Evolutionary conservation across 2,329 filamentous ascomycete genomes (phyloP), one percentile per base, ranked within the genome.

Genomic region (Cytospora piceicola): DNA sequence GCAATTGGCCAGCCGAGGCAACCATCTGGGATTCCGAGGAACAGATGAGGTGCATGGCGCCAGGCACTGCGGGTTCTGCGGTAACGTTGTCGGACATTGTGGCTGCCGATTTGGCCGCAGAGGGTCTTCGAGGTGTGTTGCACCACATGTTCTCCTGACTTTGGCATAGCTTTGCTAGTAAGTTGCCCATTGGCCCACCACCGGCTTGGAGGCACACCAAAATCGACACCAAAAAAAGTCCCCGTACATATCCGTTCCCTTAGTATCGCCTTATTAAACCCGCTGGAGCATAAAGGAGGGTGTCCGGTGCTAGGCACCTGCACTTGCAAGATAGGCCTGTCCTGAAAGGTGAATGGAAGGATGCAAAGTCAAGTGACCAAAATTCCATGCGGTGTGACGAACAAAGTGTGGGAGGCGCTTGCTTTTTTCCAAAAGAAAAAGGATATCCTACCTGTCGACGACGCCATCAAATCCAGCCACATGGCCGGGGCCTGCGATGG

Each of bases 391-490:
- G 78, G 78, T 75, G 77, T 77, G 76, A 79, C 73, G 71, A 59
- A 56, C 34, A 42, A 60, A 56, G 59, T 51, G 66, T 68, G 70
- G 54, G 62, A 34, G 39, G 59, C 54, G 46, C 36, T 22, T 15
- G 42, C 53, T 61, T 52, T 60, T 27, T 53, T 3, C 5, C 36
- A 53, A 67, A 58, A 66, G 65, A 62, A 70, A 58, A 69, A 55
- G 62, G 52, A 63, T 65, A 69, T 73, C 92, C 90, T 88, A 98
- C 94, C 93, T 96, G 82, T 98, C 94, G 78, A 97, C 81, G 76
- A 88, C 84, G 69, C 93, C 89, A 77, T 96, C 85, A 32, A 90
- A 86, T 73, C 85, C 84, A 75, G 91, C 93, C 70, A 96, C 78
- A 78, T 80, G 85, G 73, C 93, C 91, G 70, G 92, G 92, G 29